Base-by-base conservation (phyloP, 192 early-diverging fungal species). In the Diversispora epigaea region DNA sequence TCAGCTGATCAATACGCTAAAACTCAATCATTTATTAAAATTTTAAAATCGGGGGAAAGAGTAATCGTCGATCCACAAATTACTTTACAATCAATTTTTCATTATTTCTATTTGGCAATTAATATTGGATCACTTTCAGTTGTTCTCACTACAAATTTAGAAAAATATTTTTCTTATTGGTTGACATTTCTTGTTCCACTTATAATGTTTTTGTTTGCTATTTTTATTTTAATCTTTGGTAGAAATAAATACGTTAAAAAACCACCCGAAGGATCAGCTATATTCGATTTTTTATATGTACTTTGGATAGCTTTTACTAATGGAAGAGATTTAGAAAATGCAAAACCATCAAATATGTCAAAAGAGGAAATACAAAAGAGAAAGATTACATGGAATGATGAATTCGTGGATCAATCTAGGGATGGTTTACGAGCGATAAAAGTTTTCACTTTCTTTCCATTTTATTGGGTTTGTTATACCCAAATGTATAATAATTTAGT, bases 61-160 rank as follows among this genome's bases (percentile, higher is more conserved):
- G 90, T 91, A 11, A 84, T 92, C 45, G 86, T 92, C 8, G 86
- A 89, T 76, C 89, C 90, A 57, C 82, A 84, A 76, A 82, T 89
- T 64, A 93, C 93, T 1, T 78, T 90, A 45, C 91, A 94, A 82
- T 86, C 84, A 17, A 89, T 95, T 57, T 95, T 93, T 81, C 90
- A 89, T 80, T 91, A 87, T 89, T 95, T 95, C 81, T 95, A 95
- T 81, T 87, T 85, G 83, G 83, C 87, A 47, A 91, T 93, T 75
- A 91, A 91, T 77, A 32, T 91, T 39, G 91, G 91, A 47, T 84
- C 87, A 25, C 81, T 93, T 63, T 88, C 79, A 76, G 84, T 84
- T 66, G 89, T 83, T 67, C 84, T 81, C 40, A 87, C 77, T 56
- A 87, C 86, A 75, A 85, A 76, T 76, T 66, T 87, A 0, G 89